These are phyloP conservation scores for Davidsoniella eucalypti DNA, from an alignment of 2,329 filamentous ascomycete genomes.

Conservation along the genomic window DNA sequence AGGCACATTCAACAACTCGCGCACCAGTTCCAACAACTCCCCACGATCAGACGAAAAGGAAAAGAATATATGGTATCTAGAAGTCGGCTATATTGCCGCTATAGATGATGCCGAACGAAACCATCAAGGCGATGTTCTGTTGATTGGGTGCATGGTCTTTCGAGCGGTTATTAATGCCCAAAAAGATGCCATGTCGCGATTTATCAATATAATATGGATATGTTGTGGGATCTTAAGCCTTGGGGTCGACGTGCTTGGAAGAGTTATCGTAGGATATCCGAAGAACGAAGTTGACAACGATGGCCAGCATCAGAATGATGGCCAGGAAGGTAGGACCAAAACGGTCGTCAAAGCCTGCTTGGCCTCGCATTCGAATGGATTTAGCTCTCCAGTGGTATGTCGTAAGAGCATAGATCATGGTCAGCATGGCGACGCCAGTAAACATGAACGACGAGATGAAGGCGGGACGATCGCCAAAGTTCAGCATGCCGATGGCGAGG, in stretches of 20 bases:
- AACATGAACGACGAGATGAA: slow-evolving; percentile 91
- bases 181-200: no score
- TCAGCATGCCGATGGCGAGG: slow-evolving; percentile 88
- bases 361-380: slow-evolving; percentile 77
- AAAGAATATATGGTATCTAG: no score
- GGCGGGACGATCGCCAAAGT: slow-evolving; percentile 89
- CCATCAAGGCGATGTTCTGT: neutral
- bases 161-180: neutral
- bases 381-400: slow-evolving; percentile 97
- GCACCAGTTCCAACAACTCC: no score
- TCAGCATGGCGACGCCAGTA: slow-evolving; percentile 82
- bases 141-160: neutral
- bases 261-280: slow-evolving; percentile 37
- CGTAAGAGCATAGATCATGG: slow-evolving; percentile 86
- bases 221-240: neutral
- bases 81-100: neutral
- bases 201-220: neutral
- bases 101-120: neutral
- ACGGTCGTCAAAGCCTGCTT: slow-evolving; percentile 91
- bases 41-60: no score
- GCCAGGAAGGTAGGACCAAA: slow-evolving; percentile 86
- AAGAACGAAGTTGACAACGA: slow-evolving; percentile 92
- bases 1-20: no score
- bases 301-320: slow-evolving; percentile 67
- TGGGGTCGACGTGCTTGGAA: slow-evolving; percentile 2